Evolutionary conservation across 495 filamentous ascomycete genomes (phyloP), one percentile per base, ranked within the genome.

Genomic region (Massariosphaeria phaeospora): DNA sequence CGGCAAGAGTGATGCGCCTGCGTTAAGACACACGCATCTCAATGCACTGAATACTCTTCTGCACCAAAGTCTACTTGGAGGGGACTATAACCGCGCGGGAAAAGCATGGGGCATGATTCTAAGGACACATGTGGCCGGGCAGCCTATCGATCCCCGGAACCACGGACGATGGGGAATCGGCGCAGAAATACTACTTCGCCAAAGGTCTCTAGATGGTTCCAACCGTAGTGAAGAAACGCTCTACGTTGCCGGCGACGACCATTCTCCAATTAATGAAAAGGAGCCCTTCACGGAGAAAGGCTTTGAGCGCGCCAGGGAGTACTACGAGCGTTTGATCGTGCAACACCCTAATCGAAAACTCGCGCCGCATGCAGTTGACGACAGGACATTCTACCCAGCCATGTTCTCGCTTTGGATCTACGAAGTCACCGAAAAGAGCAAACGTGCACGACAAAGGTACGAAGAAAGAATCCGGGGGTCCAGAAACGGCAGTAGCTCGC

Each of bases 401-500:
- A 79, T 86, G 79, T 79, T 85, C 38, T 76, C 75, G 3, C 69
- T 84, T 13, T 85, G 84, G 80, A 73, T 87, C 21, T 84, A 81
- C 58, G 73, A 79, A 15, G 66, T 79, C 1, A 75, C 83, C 49
- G 70, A 76, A 45, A 70, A 76, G 54, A 75, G 72, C 57, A 75
- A 69, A 33, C 50, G 41, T 9, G 51, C 47, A 20, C 50, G 62
- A 10, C 29, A 43, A 13, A 61, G 47, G 11, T 3, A 34, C 10
- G 23, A 55, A 50, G 20, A 55, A 56, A 13, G 47, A 35, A 7
- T 9, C 23, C 23, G 53, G 55, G 12, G 36, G 55, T 26, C 53
- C 13, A 13, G 35, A 11, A 12, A 30, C 25, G 34, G 49, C 48
- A 38, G 34, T 44, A 45, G 6, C 34, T 35, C 40, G 8, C 40